Evolutionary conservation across 2,329 filamentous ascomycete species (phyloP).

Genomic region (Thelonectria rubi): DNA sequence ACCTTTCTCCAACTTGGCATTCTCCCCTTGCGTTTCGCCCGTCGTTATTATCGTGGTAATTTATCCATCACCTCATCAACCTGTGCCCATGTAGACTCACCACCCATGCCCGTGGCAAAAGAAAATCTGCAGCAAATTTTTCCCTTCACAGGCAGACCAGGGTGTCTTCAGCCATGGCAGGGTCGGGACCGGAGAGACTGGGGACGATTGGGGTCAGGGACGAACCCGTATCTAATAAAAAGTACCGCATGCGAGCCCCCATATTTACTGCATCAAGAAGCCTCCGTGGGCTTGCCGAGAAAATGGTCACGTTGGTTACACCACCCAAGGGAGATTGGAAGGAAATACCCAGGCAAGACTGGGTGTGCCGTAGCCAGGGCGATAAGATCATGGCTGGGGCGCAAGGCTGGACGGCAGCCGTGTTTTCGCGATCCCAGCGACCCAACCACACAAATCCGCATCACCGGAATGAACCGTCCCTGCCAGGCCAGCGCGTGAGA

Average conservation of each 20-base stretch:
- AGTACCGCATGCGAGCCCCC: constrained; percentile 24
- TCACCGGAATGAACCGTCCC: constrained; percentile 10
- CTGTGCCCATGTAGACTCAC: background rate
- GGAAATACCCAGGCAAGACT: background rate
- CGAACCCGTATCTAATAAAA: constrained; percentile 30
- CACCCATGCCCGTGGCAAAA: background rate
- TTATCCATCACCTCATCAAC: background rate
- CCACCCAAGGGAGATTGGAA: background rate
- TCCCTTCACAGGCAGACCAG: constrained; percentile 16
- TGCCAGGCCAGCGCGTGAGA: constrained; percentile 8
- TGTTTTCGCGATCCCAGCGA: background rate
- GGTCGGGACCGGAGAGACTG: background rate
- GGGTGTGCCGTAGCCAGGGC: background rate
- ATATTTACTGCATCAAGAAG: constrained; percentile 24
- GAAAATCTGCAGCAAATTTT: constrained; percentile 7
- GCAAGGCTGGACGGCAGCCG: constrained; percentile 7
- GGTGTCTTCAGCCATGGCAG: constrained; percentile 10
- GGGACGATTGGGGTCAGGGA: constrained; percentile 21
- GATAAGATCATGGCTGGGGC: background rate
- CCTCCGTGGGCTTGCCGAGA: constrained; percentile 19
- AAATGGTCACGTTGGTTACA: constrained; percentile 13
- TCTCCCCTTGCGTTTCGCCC: no score
- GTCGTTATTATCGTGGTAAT: background rate
- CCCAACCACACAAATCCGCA: constrained; percentile 1
- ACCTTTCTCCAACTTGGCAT: background rate